Conservation (phyloP, 2,329 filamentous ascomycete genomes). For the Seiridium cupressi region DNA sequence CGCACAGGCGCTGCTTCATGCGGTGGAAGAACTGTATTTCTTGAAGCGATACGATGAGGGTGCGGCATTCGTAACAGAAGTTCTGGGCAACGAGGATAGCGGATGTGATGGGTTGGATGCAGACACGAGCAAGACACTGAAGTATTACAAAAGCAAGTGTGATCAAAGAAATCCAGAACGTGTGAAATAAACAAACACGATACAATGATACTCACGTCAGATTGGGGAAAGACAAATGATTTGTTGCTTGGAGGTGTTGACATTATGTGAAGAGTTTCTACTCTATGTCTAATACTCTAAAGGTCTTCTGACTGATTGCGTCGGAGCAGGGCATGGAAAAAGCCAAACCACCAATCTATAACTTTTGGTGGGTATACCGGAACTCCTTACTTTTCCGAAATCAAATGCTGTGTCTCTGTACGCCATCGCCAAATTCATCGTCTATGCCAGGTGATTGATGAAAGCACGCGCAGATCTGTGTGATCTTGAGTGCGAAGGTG, state of each 20-base stretch:
- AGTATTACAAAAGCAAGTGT: conserved; percentile 42
- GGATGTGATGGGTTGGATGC: conserved; percentile 35
- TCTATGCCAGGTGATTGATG: conserved; percentile 1
- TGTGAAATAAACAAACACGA: neutral
- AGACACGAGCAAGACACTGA: conserved; percentile 39
- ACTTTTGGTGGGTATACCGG: conserved; percentile 25
- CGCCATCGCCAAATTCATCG: conserved; percentile 20
- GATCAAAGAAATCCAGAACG: conserved; percentile 21
- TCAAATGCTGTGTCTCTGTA: conserved; percentile 10
- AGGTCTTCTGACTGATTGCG: neutral
- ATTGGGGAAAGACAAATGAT: neutral
- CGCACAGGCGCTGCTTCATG: conserved; percentile 51
- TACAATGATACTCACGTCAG: neutral
- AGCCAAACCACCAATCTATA: neutral
- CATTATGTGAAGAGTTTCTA: conserved; percentile 8
- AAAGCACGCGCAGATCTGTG: neutral
- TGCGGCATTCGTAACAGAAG: conserved; percentile 34
- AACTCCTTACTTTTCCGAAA: conserved; percentile 29
- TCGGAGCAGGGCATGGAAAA: neutral
- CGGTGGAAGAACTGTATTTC: conserved; percentile 58
- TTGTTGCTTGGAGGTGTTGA: conserved; percentile 3
- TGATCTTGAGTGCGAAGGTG: neutral
- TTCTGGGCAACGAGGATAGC: conserved; percentile 26
- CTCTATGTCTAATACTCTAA: conserved; percentile 6
- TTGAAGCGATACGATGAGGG: conserved; percentile 46